These are phyloP conservation scores for Pseudogymnoascus sp. DNA, from an alignment of 2,329 filamentous ascomycete species.

Conservation along the genomic window DNA sequence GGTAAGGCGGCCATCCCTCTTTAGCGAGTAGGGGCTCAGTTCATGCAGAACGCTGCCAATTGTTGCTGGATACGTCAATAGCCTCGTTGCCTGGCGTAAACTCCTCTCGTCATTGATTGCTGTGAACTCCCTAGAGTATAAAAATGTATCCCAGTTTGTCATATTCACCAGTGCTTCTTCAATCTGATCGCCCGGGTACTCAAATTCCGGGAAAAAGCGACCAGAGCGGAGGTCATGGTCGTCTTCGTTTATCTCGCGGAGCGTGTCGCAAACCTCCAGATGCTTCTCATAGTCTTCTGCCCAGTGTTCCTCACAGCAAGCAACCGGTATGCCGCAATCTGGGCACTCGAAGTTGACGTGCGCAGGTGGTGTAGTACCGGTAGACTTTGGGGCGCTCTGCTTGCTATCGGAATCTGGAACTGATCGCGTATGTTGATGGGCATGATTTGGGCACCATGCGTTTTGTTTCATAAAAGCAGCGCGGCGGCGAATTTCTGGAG, in stretches of 20 bases:
- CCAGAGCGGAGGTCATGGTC: conserved; percentile 92
- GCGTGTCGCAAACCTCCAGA: conserved; percentile 82
- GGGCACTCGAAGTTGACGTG: conserved; percentile 93
- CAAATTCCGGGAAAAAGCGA: conserved; percentile 86
- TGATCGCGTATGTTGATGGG: conserved; percentile 69
- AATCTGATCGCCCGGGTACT: conserved; percentile 82
- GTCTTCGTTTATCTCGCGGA: conserved; percentile 93
- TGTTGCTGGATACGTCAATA: conserved; percentile 90
- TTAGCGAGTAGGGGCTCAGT: conserved; percentile 83
- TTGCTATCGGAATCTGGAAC: conserved; percentile 58
- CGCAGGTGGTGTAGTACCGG: conserved; percentile 57
- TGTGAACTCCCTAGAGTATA: conserved; percentile 86
- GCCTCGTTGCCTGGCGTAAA: conserved; percentile 85
- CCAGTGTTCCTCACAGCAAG: conserved; percentile 93
- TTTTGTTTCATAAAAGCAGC: conserved; percentile 90
- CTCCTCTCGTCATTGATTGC: conserved; percentile 86
- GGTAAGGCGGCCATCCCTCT: conserved; percentile 68
- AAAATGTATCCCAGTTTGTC: conserved; percentile 96
- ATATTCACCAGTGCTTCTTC: conserved; percentile 93
- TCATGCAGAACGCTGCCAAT: conserved; percentile 90
- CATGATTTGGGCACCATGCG: conserved; percentile 86
- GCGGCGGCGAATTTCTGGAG: conserved; percentile 77
- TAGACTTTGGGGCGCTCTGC: conserved; percentile 51
- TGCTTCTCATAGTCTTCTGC: conserved; percentile 92
- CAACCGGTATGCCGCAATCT: conserved; percentile 89